phyloP scores from a whole-genome alignment of 2,329 filamentous ascomycete genomes.

The Didymella pomorum region DNA sequence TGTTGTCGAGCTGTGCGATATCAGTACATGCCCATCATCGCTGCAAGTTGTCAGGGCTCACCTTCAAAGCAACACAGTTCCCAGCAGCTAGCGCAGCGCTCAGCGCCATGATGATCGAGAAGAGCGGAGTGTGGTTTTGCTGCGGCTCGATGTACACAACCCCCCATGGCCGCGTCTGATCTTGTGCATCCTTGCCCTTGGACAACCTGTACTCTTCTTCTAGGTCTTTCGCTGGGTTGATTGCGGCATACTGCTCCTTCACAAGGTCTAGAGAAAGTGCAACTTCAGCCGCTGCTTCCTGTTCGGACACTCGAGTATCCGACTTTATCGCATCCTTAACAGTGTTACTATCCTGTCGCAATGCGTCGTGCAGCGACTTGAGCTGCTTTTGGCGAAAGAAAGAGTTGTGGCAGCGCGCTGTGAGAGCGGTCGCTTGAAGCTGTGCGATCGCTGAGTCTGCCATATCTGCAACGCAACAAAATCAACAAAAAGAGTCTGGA shows the following conservation, averaged over 20 bases:
- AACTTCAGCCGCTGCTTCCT: conserved; percentile 55
- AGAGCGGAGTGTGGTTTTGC: conserved; percentile 58
- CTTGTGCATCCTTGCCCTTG: conserved; percentile 50
- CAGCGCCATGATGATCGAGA: conserved; percentile 44
- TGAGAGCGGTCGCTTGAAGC: conserved; percentile 54
- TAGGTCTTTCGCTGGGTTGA: conserved; percentile 52
- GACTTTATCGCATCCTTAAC: conserved; percentile 54
- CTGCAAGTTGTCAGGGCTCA: conserved; percentile 30
- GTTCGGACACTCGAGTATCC: conserved; percentile 48
- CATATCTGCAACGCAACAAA: conserved; percentile 10
- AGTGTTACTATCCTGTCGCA: conserved; percentile 47
- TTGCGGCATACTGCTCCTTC: conserved; percentile 50
- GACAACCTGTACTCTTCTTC: conserved; percentile 55
- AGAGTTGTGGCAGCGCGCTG: conserved; percentile 56
- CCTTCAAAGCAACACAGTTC: conserved; percentile 61
- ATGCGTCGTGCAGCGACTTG: conserved; percentile 51
- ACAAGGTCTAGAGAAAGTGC: conserved; percentile 53
- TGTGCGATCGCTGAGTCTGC: conserved; percentile 35
- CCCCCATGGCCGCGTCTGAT: conserved; percentile 49
- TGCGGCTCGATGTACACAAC: conserved; percentile 60
- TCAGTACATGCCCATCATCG: background rate
- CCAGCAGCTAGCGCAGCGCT: conserved; percentile 60
- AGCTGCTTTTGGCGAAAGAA: conserved; percentile 58
- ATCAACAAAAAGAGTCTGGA: background rate
- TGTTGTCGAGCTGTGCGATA: conserved; percentile 50